Evolutionary conservation across 257 asterid genomes (phyloP), one percentile per base, ranked within the genome.

Genomic region (Nicotiana noctiflora): DNA sequence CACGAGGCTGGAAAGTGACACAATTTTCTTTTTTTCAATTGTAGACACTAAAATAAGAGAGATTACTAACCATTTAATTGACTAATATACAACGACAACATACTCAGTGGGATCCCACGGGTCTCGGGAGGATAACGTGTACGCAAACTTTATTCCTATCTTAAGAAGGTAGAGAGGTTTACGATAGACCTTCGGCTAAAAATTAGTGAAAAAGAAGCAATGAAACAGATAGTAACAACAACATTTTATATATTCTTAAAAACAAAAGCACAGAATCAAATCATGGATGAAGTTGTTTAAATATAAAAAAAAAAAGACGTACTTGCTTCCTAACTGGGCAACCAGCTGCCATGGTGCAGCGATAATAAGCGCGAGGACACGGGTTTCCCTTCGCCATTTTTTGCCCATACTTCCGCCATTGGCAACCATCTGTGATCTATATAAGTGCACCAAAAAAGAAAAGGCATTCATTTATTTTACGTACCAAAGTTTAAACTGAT

Each of bases 361-460:
- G 91, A 2, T 93, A 95, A 83, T 95, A 95, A 8, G 99, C 99
- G 14, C 99, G 96, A 32, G 99, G 99, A 72, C 97, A 92, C 0
- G 99, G 98, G 84, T 95, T 95, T 37, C 99, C 99, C 83, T 95
- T 95, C 0, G 99, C 99, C 91, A 95, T 92, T 85, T 95, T 95
- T 78, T 95, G 99, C 15, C 99, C 99, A 34, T 95, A 95, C 82
- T 95, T 95, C 6, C 99, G 86, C 98, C 99, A 95, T 89, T 95
- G 99, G 46, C 99, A 95, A 74, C 98, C 98, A 86, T 95, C 99
- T 0, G 97, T 85, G 46, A 95, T 93, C 99, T 95, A 56, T 10
- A 18, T 40, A 40, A 8, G 49, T 8, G 49, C 49, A 8, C 8
- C 46, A 52, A 57, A 14, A 56, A 52, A 74, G 9, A 72, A 21